Evolutionary conservation across 345 rosid species (phyloP).

Genomic region (Mallotus nudiflorus): DNA sequence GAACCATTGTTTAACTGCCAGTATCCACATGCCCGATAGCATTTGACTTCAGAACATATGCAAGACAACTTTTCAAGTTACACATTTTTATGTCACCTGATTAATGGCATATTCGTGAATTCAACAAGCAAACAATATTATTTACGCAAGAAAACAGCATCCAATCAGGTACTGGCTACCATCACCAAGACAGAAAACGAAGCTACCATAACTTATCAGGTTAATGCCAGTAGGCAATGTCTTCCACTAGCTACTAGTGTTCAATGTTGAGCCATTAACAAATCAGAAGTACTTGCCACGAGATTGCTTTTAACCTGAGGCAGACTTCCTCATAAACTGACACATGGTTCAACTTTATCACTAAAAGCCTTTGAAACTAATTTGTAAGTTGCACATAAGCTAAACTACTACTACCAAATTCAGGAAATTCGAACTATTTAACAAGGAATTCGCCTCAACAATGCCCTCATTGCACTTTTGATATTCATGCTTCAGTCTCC

Average conservation of each 20-base stretch:
- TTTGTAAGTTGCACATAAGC: neutral
- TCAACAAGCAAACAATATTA: too few relatives aligned
- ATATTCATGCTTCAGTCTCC: slow-evolving; percentile 12
- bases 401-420: slow-evolving; percentile 1
- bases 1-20: too few relatives aligned
- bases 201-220: neutral
- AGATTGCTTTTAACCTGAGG: neutral
- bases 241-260: neutral
- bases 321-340: neutral
- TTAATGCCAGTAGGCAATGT: neutral
- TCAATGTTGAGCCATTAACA: neutral
- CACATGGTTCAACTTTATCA: neutral
- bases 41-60: too few relatives aligned
- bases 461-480: neutral
- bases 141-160: too few relatives aligned
- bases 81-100: too few relatives aligned
- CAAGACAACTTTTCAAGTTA: too few relatives aligned
- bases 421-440: slow-evolving; percentile 1
- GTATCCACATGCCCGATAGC: too few relatives aligned
- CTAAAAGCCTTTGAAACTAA: slow-evolving; percentile 3
- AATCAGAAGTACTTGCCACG: neutral
- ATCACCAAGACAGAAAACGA: neutral
- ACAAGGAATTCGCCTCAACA: neutral
- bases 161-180: neutral
- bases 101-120: too few relatives aligned